Base-by-base conservation (phyloP, 2,329 filamentous ascomycete genomes). In the Alternaria longipes region DNA sequence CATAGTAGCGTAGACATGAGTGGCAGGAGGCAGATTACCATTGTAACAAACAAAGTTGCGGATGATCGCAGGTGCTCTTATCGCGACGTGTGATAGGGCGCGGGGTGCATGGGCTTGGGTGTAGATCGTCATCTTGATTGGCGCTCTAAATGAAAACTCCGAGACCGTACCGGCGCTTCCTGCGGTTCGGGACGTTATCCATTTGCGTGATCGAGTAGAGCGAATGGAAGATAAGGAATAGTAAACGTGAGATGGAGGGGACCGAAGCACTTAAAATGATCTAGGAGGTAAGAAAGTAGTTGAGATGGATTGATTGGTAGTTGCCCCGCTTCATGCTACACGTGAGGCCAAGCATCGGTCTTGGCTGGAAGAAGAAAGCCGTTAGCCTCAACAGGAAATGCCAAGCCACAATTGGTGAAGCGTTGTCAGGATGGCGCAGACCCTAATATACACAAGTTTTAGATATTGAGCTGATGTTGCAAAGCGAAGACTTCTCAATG, bases 61-160 rank as follows among this genome's bases (percentile, higher is more conserved):
- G 49, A 49, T 24, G 30, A 64, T 59, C 53, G 54, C 66, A 69
- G 63, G 68, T 76, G 73, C 59, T 60, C 71, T 73, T 74, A 74
- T 74, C 70, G 63, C 61, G 49, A 56, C 41, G 45, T 65, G 45
- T 67, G 60, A 75, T 76, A 75, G 72, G 74, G 41, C 40, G 64
- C 44, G 41, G 60, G 61, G 63, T 59, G 59, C 54, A 38, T 63
- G 59, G 42, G 38, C 36, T 60, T 56, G 38, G 46, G 40, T 64
- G 68, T 51, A 66, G 65, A 70, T 67, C 66, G 50, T 51, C 52
- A 51, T 62, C 32, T 52, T 74, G 66, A 74, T 75, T 74, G 74
- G 73, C 40, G 56, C 34, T 62, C 36, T 41, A 65, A 45, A 66
- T 69, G 63, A 65, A 66, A 64, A 62, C 55, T 54, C 59, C 56